Evolutionary conservation across 2,329 filamentous ascomycete species (phyloP).

Genomic region (Dendrostoma leiphaemia): DNA sequence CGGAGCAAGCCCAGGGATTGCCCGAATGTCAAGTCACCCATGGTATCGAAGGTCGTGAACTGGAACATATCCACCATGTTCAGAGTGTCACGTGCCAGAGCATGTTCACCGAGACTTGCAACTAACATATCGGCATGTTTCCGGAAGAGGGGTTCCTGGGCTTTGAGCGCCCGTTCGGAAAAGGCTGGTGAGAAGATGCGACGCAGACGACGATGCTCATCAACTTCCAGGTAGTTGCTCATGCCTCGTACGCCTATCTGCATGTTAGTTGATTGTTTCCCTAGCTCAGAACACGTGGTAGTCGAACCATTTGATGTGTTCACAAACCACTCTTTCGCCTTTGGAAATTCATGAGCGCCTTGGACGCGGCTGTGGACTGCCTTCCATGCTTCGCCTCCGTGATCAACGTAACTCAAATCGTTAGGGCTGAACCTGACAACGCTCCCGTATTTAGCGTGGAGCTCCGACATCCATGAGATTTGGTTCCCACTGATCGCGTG

Average conservation of each 20-base stretch:
- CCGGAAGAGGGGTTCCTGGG: not conserved
- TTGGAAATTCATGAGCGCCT: not conserved
- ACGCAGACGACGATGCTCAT: not conserved
- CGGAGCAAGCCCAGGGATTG: constrained; percentile 21
- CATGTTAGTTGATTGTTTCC: not conserved
- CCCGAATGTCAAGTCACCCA: constrained; percentile 23
- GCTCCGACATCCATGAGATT: not conserved
- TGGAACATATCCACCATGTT: constrained; percentile 17
- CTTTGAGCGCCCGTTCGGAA: not conserved
- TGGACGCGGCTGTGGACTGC: not conserved
- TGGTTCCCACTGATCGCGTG: not conserved
- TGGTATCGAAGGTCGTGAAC: constrained; percentile 23
- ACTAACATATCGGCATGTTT: not conserved
- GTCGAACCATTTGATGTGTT: not conserved
- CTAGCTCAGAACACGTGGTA: not conserved
- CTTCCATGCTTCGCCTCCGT: not conserved
- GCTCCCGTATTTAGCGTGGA: not conserved
- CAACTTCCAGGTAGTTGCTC: not conserved
- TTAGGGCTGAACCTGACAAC: not conserved
- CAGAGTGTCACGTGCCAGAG: not conserved
- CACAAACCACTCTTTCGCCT: not conserved
- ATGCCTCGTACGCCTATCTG: not conserved
- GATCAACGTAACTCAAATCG: not conserved
- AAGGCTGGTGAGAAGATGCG: not conserved
- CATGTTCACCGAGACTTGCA: not conserved